Percentiles rank a stretch among this genome's conserved stretches.
These are phyloP conservation scores for Erysiphe pulchra DNA, from an alignment of 2,329 filamentous ascomycete genomes.

Conservation along the genomic window DNA sequence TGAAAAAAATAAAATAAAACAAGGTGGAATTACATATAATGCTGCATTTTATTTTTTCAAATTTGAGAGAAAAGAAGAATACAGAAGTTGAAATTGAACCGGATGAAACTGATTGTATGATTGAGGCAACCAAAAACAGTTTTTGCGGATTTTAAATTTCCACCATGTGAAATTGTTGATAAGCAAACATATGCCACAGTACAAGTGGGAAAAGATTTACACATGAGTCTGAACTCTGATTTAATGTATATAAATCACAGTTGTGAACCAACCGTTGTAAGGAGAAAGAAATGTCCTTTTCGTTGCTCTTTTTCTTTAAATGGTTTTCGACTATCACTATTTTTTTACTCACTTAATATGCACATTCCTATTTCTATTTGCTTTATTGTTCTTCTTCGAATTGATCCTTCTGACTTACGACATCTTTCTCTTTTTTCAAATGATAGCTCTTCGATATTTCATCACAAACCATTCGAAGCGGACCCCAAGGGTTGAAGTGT, in stretches of 20 bases:
- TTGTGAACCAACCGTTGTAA: constrained; percentile 36
- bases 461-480: constrained; percentile 29
- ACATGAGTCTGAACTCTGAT: constrained; percentile 39
- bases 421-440: background rate
- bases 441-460: constrained; percentile 32
- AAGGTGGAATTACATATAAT: too few species aligned
- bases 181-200: constrained; percentile 37
- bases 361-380: too few species aligned
- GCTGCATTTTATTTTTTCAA: too few species aligned
- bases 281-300: constrained; percentile 10
- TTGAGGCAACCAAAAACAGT: background rate
- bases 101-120: too few species aligned
- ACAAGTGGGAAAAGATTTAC: constrained; percentile 27
- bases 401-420: too few species aligned
- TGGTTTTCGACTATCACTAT: too few species aligned
- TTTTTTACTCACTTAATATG: too few species aligned
- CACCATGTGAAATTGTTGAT: constrained; percentile 29
- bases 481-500: constrained; percentile 24
- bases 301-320: background rate
- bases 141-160: constrained; percentile 35
- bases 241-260: constrained; percentile 43
- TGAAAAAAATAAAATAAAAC: too few species aligned
- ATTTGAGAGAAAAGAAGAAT: too few species aligned
- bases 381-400: too few species aligned
- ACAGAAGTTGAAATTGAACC: too few species aligned